Percentiles rank a stretch among this genome's conserved stretches.
phyloP scores from a whole-genome alignment of 208 protist genomes.

The Acanthamoeba divionensis region DNA sequence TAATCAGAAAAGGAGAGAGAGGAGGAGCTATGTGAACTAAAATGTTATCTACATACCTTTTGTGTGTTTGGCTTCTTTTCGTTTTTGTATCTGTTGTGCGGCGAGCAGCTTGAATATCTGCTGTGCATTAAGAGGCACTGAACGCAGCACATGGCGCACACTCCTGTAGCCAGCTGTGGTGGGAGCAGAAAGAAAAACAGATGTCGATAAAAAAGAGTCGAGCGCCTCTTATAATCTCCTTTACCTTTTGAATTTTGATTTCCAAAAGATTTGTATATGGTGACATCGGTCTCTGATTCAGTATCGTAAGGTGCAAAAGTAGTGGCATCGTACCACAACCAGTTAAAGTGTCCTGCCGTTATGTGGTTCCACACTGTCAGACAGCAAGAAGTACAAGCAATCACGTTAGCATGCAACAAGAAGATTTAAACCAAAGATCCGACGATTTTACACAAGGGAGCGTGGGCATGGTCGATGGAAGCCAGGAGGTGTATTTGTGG shows the following conservation, averaged over 20 bases:
- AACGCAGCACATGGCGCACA: neutral
- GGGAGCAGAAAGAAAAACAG: neutral
- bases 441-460: neutral
- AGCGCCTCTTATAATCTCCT: no score
- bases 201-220: neutral
- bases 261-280: constrained; percentile 19
- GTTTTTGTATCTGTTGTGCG: neutral
- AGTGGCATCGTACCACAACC: neutral
- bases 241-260: no score
- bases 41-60: no score
- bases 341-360: constrained; percentile 39
- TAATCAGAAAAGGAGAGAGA: neutral
- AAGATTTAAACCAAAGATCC: neutral
- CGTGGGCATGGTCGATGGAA: neutral
- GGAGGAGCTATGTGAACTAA: neutral
- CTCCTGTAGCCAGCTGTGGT: neutral
- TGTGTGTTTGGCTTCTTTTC: neutral
- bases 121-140: neutral
- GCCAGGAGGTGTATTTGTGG: constrained; percentile 26
- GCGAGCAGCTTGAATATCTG: constrained; percentile 38
- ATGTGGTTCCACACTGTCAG: constrained; percentile 51
- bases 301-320: neutral
- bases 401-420: neutral
- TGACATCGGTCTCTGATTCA: constrained; percentile 3
- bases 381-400: neutral